These are phyloP conservation scores for Asterophora lycoperdoides DNA, from an alignment of 768 basidiomycete genomes.

Conservation along the genomic window DNA sequence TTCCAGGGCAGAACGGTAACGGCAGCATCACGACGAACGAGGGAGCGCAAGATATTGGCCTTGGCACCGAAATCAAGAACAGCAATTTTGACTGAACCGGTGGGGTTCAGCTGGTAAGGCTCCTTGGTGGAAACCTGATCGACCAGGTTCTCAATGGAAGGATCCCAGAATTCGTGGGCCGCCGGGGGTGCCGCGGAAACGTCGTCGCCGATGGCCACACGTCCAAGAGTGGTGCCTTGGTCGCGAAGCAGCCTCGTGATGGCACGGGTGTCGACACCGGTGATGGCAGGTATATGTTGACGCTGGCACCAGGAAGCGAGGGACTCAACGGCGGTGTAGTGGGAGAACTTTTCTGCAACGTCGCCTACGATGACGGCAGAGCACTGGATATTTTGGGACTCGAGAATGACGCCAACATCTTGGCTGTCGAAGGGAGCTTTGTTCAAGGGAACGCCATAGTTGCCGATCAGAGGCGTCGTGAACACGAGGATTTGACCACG, in stretches of 20 bases:
- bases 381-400: conserved; percentile 88
- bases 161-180: conserved; percentile 86
- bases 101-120: conserved; percentile 82
- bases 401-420: conserved; percentile 85
- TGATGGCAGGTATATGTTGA: conserved; percentile 86
- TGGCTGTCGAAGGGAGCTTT: conserved; percentile 62
- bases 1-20: conserved; percentile 98
- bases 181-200: conserved; percentile 54
- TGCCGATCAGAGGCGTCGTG: conserved; percentile 96
- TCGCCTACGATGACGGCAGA: conserved; percentile 91
- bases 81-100: conserved; percentile 86
- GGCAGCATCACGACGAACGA: conserved; percentile 85
- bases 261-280: conserved; percentile 96
- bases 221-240: conserved; percentile 94
- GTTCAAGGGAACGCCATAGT: conserved; percentile 94
- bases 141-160: conserved; percentile 86
- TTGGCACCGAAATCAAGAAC: conserved; percentile 97
- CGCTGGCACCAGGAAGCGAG: conserved; percentile 92
- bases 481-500: conserved; percentile 98
- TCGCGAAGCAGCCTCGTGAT: conserved; percentile 92
- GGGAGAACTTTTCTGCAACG: conserved; percentile 92
- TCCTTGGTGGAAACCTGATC: conserved; percentile 86
- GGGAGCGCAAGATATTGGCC: conserved; percentile 92
- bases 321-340: conserved; percentile 91
- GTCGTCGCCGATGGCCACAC: conserved; percentile 79